phyloP scores from a whole-genome alignment of 75 land plant species.

The Cupressus sempervirens region DNA sequence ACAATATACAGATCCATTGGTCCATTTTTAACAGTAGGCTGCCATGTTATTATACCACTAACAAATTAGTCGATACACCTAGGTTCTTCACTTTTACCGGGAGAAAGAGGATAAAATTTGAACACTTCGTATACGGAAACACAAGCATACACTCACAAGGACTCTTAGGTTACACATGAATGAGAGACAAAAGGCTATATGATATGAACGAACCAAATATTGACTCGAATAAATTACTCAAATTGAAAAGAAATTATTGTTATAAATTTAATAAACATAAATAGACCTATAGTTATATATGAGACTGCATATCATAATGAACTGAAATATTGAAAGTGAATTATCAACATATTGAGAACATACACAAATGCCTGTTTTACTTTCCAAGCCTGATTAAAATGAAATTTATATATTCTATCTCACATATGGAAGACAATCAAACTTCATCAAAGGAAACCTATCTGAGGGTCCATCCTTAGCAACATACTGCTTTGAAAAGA shows the following conservation, averaged over 20 bases:
- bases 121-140: background rate
- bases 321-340: background rate
- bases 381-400: background rate
- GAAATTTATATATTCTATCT: background rate
- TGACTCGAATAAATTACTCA: background rate
- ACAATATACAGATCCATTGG: background rate
- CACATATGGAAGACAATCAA: background rate
- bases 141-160: background rate
- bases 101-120: background rate
- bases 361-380: background rate
- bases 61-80: background rate
- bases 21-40: background rate
- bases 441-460: background rate
- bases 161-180: background rate
- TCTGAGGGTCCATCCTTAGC: background rate
- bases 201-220: background rate
- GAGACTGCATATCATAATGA: background rate
- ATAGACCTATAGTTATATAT: background rate
- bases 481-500: slow-evolving; percentile 1
- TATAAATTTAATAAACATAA: background rate
- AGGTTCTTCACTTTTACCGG: background rate
- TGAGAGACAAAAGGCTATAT: background rate
- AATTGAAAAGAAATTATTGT: background rate
- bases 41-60: background rate
- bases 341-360: background rate